Base-by-base conservation (phyloP, 225 moss, liverwort and hornwort genomes). In the Marchantia polymorpha region DNA sequence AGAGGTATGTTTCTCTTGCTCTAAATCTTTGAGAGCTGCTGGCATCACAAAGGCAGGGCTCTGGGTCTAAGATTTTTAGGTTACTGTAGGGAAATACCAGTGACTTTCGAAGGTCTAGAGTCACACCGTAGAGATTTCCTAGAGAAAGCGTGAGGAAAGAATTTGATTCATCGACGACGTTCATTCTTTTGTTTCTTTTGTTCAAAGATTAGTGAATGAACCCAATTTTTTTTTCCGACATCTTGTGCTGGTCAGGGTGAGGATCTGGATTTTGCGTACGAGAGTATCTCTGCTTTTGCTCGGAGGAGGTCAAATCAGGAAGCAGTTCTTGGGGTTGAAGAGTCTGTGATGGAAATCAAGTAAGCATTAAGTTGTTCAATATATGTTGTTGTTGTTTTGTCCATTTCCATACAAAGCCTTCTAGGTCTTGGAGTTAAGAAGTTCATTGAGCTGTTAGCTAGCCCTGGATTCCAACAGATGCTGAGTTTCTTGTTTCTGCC, bases 231-330 rank as follows among this genome's bases (percentile, higher is more conserved):
- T n/a, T n/a, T n/a, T n/a, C n/a, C n/a, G n/a, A n/a, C 1, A 55
- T 7, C 25, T 64, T 22, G 39, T 39, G 14, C 47, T 19, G 31
- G 13, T 39, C 88, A 93, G 86, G 99, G 99, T 13, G 99, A 99
- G 84, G 99, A 99, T 77, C 88, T 99, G 81, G 92, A 99, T 77
- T 95, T 92, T 73, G 99, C 99, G 19, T 99, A 92, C 76, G 99
- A 92, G 74, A 99, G 99, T 83, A 95, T 99, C 54, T 99, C 99
- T 27, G 99, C 95, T 9, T 99, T 99, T 84, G 95, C 92, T 0
- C 88, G 91, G 76, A 88, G 92, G 78, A 90, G 93, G 26, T 90
- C 91, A 23, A 93, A 91, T 80, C 95, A 99, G 84, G 99, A 99
- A 83, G 99, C 95, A 27, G 93, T 95, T 59, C 87, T 99, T 64